These are phyloP conservation scores for Ustilago lituana DNA, from an alignment of 1,284 basidiomycete species.

Conservation along the genomic window DNA sequence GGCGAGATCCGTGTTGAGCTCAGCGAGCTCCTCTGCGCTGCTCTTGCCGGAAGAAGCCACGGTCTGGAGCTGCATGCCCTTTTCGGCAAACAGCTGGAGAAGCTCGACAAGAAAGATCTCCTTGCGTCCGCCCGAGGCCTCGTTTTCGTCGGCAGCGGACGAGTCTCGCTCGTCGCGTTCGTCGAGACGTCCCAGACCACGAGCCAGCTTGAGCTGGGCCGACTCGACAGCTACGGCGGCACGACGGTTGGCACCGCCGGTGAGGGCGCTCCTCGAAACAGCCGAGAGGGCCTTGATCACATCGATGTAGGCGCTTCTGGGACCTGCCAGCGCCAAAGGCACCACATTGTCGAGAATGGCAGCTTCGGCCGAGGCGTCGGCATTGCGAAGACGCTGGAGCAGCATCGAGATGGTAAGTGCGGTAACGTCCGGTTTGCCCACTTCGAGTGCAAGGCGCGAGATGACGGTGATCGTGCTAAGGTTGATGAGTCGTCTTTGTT, in stretches of 20 bases:
- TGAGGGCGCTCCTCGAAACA: slow-evolving; percentile 79
- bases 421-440: slow-evolving; percentile 56
- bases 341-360: slow-evolving; percentile 91
- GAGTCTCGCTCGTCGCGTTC: slow-evolving; percentile 42
- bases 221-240: slow-evolving; percentile 64
- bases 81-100: slow-evolving; percentile 85
- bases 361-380: slow-evolving; percentile 85
- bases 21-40: slow-evolving; percentile 53
- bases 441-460: slow-evolving; percentile 59
- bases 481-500: slow-evolving; percentile 83
- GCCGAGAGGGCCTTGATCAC: slow-evolving; percentile 84
- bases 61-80: slow-evolving; percentile 89
- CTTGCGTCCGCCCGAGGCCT: slow-evolving; percentile 70
- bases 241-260: slow-evolving; percentile 45
- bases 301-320: slow-evolving; percentile 81
- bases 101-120: slow-evolving; percentile 81
- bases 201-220: slow-evolving; percentile 54
- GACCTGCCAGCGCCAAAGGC: slow-evolving; percentile 83
- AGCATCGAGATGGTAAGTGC: slow-evolving; percentile 80
- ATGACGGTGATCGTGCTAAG: slow-evolving; percentile 79
- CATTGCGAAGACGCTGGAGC: slow-evolving; percentile 83
- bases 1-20: slow-evolving; percentile 58
- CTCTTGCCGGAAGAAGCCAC: slow-evolving; percentile 71
- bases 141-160: slow-evolving; percentile 82
- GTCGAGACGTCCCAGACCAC: slow-evolving; percentile 50